Conservation (phyloP, 345 rosid genomes). For the Crucihimalaya himalaica region DNA sequence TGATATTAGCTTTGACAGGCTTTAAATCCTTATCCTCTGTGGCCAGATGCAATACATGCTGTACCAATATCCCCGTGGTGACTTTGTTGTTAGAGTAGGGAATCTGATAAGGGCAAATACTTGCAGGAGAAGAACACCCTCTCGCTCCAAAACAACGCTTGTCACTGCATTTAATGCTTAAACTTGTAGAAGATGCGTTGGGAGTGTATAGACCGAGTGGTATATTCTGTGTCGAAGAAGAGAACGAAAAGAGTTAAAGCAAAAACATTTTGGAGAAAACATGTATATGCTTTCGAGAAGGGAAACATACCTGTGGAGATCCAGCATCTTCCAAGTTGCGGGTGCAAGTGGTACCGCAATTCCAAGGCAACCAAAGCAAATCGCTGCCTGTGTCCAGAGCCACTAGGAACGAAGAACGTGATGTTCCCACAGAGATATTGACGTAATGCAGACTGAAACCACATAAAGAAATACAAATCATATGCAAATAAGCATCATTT, state of each 20-base stretch:
- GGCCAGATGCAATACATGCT: slow-evolving; percentile 63
- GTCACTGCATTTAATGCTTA: slow-evolving; percentile 60
- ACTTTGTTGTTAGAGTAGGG: slow-evolving; percentile 49
- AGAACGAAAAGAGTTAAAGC: background rate
- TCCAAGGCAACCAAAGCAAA: slow-evolving; percentile 91
- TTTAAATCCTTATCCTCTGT: slow-evolving; percentile 45
- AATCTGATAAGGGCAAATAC: slow-evolving; percentile 60
- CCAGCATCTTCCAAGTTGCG: slow-evolving; percentile 38
- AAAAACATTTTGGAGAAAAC: background rate
- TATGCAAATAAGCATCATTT: background rate
- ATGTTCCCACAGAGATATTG: slow-evolving; percentile 77
- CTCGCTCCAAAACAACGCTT: slow-evolving; percentile 43
- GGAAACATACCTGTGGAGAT: slow-evolving; percentile 36
- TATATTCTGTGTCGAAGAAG: slow-evolving; percentile 42
- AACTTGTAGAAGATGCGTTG: slow-evolving; percentile 62
- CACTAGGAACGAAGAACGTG: slow-evolving; percentile 62
- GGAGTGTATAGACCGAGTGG: slow-evolving; percentile 65
- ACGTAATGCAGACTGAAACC: slow-evolving; percentile 76
- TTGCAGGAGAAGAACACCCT: slow-evolving; percentile 49
- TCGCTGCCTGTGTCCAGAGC: slow-evolving; percentile 87
- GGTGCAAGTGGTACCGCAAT: slow-evolving; percentile 60
- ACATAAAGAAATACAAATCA: slow-evolving; percentile 13
- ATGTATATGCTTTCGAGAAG: background rate
- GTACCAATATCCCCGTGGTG: slow-evolving; percentile 55
- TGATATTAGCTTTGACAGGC: slow-evolving; percentile 48